Percentiles rank a stretch among this genome's conserved stretches.
These are phyloP conservation scores for Erodium texanum DNA, from an alignment of 441 rosid genomes.

Conservation along the genomic window DNA sequence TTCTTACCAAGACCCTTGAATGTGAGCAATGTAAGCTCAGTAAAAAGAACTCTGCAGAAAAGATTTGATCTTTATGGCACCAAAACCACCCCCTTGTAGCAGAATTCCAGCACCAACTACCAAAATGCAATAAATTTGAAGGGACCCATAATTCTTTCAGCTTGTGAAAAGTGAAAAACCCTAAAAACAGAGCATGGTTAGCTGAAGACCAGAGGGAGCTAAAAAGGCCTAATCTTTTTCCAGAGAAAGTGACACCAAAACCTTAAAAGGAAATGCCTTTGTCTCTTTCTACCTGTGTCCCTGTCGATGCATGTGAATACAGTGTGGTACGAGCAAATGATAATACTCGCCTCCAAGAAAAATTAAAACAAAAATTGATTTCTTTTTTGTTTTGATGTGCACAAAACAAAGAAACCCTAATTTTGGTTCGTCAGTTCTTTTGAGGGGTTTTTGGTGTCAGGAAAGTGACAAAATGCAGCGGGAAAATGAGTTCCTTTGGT, in stretches of 20 bases:
- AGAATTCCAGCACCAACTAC: constrained; percentile 11
- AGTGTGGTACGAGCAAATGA: neutral
- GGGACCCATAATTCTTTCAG: constrained; percentile 29
- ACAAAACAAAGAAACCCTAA: constrained; percentile 18
- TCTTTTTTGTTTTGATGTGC: neutral
- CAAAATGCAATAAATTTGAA: constrained; percentile 20
- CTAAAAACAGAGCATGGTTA: constrained; percentile 16
- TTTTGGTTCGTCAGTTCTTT: constrained; percentile 13
- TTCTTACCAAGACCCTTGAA: constrained; percentile 37
- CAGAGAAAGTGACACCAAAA: constrained; percentile 26
- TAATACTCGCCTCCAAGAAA: neutral
- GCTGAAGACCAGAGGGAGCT: constrained; percentile 2
- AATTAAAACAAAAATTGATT: neutral
- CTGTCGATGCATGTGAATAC: constrained; percentile 29
- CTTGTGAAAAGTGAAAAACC: constrained; percentile 10
- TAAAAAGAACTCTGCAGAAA: constrained; percentile 21
- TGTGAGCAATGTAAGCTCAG: constrained; percentile 36
- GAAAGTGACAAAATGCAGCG: constrained; percentile 27
- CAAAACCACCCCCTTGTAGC: constrained; percentile 10
- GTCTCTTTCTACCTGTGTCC: constrained; percentile 8
- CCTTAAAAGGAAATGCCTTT: constrained; percentile 17
- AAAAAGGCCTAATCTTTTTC: constrained; percentile 23
- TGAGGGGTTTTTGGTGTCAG: constrained; percentile 22
- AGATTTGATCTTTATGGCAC: constrained; percentile 29
- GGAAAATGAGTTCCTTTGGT: constrained; percentile 25